Conservation (phyloP, 2,329 filamentous ascomycete genomes). For the Trichoderma sp. region DNA sequence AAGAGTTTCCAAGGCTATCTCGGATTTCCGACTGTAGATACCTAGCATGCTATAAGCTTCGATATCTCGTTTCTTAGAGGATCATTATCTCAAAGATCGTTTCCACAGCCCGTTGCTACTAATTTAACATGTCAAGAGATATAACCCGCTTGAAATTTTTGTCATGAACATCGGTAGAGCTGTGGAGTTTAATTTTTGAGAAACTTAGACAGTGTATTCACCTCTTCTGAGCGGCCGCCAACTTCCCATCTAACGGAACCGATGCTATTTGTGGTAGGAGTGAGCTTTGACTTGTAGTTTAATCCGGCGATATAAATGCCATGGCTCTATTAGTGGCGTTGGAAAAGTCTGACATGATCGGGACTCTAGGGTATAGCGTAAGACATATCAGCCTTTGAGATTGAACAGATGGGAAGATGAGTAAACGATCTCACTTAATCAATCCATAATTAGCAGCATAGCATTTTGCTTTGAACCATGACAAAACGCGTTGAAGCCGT, state of each 20-base stretch:
- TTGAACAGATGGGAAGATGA: not conserved
- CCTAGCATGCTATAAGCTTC: too few species aligned
- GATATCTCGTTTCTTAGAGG: too few species aligned
- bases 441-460: not conserved
- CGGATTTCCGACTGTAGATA: too few species aligned
- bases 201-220: not conserved
- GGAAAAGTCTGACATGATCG: not conserved
- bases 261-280: not conserved
- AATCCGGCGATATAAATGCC: not conserved
- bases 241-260: not conserved
- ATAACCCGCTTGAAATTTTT: too few species aligned
- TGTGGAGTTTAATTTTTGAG: too few species aligned
- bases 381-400: not conserved
- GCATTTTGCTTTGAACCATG: not conserved
- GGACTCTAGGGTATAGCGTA: not conserved
- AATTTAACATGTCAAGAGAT: too few species aligned
- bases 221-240: not conserved
- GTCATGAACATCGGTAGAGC: too few species aligned
- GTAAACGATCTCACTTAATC: not conserved
- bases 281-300: not conserved
- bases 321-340: not conserved
- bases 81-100: too few species aligned
- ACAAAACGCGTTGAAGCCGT: too few species aligned
- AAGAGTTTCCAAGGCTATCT: too few species aligned
- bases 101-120: too few species aligned